A percentile compares a stretch with the other conserved stretches of the same genome.
phyloP scores from a whole-genome alignment of 805 yeast genomes.

The Suhomyces pyralidae region DNA sequence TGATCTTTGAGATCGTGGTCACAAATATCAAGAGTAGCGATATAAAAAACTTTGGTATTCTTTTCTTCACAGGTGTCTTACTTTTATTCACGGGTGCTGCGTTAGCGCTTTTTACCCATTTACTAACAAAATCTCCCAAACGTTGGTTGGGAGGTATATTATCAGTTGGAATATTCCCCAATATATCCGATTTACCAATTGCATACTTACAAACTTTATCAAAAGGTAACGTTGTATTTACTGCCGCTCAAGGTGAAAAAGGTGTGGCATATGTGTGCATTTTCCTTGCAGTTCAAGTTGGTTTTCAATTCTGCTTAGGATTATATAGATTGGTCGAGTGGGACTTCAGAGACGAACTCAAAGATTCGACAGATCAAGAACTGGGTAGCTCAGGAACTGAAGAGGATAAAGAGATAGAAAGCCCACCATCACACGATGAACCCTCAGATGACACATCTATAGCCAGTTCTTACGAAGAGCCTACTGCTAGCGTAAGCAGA shows the following conservation, averaged over 20 bases:
- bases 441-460: background rate
- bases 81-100: slow-evolving; percentile 50
- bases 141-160: slow-evolving; percentile 75
- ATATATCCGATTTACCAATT: slow-evolving; percentile 79
- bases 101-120: slow-evolving; percentile 45
- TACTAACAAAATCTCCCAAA: slow-evolving; percentile 59
- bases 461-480: slow-evolving; percentile 1
- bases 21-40: slow-evolving; percentile 62
- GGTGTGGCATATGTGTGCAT: slow-evolving; percentile 86
- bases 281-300: slow-evolving; percentile 64
- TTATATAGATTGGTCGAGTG: slow-evolving; percentile 64
- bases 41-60: slow-evolving; percentile 67
- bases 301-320: slow-evolving; percentile 73
- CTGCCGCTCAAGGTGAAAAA: slow-evolving; percentile 56
- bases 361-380: background rate
- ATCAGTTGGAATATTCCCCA: slow-evolving; percentile 73
- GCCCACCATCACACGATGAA: background rate
- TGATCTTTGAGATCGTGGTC: slow-evolving; percentile 73
- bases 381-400: background rate
- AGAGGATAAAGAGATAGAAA: slow-evolving; percentile 12
- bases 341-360: slow-evolving; percentile 54
- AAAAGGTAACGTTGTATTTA: slow-evolving; percentile 53
- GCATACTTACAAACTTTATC: slow-evolving; percentile 77
- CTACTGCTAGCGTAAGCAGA: background rate
- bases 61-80: slow-evolving; percentile 46